phyloP scores from a whole-genome alignment of 164 flowering plant genomes.

The Sedum album region DNA sequence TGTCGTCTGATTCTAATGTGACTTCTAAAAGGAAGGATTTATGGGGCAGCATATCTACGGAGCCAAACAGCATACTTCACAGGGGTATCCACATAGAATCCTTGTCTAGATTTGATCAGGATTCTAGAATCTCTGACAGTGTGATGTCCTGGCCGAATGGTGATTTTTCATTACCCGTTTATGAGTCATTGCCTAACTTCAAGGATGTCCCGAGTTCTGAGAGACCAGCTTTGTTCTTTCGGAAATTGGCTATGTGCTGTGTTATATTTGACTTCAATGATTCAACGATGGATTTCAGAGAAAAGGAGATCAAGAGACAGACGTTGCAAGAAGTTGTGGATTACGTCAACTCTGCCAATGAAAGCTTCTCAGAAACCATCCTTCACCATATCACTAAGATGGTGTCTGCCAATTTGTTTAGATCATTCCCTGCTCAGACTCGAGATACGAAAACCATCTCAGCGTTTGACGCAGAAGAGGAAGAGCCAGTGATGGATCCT shows the following conservation, averaged over 20 bases:
- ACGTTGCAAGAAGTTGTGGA: slow-evolving; percentile 76
- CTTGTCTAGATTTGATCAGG: slow-evolving; percentile 17
- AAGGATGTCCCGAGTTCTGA: slow-evolving; percentile 66
- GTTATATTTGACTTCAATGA: slow-evolving; percentile 67
- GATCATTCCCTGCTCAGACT: slow-evolving; percentile 46
- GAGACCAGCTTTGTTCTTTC: slow-evolving; percentile 58
- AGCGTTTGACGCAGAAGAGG: slow-evolving; percentile 69
- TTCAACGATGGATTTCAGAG: slow-evolving; percentile 59
- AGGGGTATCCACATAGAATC: slow-evolving; percentile 13
- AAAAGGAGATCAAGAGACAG: slow-evolving; percentile 78
- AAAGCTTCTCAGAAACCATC: slow-evolving; percentile 47
- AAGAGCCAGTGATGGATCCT: slow-evolving; percentile 77
- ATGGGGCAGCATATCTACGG: slow-evolving; percentile 18
- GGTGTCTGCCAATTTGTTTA: slow-evolving; percentile 65
- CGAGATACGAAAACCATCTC: slow-evolving; percentile 49
- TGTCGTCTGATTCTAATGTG: slow-evolving; percentile 17
- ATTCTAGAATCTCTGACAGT: slow-evolving; percentile 15
- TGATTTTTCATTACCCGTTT: slow-evolving; percentile 18
- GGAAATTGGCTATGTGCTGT: slow-evolving; percentile 62
- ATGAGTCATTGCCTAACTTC: slow-evolving; percentile 62
- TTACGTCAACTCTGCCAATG: slow-evolving; percentile 58
- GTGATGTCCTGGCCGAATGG: slow-evolving; percentile 31
- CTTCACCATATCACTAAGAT: slow-evolving; percentile 57
- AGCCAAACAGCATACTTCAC: slow-evolving; percentile 13
- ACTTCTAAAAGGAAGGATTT: slow-evolving; percentile 30